Base-by-base conservation (phyloP, 495 filamentous ascomycete species). In the Penicillium argentinense region DNA sequence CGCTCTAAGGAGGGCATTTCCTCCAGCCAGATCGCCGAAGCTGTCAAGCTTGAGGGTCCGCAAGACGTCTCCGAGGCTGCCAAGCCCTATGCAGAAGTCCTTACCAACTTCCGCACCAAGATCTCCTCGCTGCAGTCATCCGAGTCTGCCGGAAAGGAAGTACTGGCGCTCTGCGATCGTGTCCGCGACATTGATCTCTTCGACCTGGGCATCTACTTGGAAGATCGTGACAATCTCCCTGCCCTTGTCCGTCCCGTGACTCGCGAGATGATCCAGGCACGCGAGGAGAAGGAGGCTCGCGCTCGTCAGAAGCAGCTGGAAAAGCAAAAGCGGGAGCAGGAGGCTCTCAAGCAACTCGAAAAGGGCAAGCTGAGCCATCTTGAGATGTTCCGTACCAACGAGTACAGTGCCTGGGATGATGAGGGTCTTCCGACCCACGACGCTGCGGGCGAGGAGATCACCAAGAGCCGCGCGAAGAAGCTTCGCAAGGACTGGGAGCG, bases 401-500 rank as follows among this genome's bases (percentile, higher is more conserved):
- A 89, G 63, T 97, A 78, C 58, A 77, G 71, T 37, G 87, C 77
- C 34, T 97, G 91, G 91, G 91, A 97, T 68, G 83, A 75, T 2
- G 84, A 96, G 11, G 93, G 93, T 1, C 45, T 97, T 34, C 93
- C 93, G 8, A 86, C 79, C 3, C 87, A 80, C 64, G 80, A 89
- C 62, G 76, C 75, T 12, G 80, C 83, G 19, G 93, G 91, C 1
- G 80, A 80, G 53, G 89, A 95, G 59, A 70, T 98, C 19, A 76
- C 88, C 17, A 98, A 97, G 76, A 85, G 77, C 45, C 76, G 79
- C 54, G 47, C 48, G 25, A 98, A 97, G 78, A 95, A 89, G 78
- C 62, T 97, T 26, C 83, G 69, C 71, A 97, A 97, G 74, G 88
- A 89, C 21, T 95, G 88, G 89, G 88, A 95, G 60, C 82, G 73